Evolutionary conservation across 805 yeast species (phyloP).

Genomic region (Myxozyma vanderwaltii): DNA sequence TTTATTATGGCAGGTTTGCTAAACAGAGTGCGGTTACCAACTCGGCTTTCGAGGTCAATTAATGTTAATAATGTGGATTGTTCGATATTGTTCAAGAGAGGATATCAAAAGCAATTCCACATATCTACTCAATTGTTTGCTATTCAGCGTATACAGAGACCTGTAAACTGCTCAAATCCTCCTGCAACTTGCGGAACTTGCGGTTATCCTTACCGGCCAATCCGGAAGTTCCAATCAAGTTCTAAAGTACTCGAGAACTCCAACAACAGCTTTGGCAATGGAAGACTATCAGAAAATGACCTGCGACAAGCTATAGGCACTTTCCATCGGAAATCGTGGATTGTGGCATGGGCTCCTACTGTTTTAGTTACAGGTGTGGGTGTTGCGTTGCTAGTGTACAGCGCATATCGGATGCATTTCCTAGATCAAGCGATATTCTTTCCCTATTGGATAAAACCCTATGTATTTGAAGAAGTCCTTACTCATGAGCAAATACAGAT

Average conservation of each 20-base stretch:
- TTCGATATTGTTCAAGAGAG: no score
- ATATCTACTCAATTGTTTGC: no score
- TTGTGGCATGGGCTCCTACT: not conserved
- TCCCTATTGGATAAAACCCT: slow-evolving; percentile 27
- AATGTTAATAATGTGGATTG: no score
- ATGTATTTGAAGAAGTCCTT: slow-evolving; percentile 27
- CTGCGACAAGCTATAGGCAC: slow-evolving; percentile 28
- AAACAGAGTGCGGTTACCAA: no score
- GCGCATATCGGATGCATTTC: slow-evolving; percentile 17
- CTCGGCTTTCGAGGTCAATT: no score
- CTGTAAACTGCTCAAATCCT: not conserved
- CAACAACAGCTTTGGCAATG: slow-evolving; percentile 19
- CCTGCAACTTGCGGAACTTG: no score
- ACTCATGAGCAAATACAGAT: slow-evolving; percentile 8
- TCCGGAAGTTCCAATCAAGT: not conserved
- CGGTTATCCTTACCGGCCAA: not conserved
- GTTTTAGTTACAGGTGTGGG: not conserved
- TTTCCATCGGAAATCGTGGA: not conserved
- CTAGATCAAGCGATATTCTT: slow-evolving; percentile 18
- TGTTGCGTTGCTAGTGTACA: slow-evolving; percentile 38
- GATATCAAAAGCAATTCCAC: not conserved
- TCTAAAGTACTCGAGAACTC: not conserved
- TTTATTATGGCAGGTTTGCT: no score
- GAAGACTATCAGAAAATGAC: slow-evolving; percentile 22
- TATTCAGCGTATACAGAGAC: no score